These are phyloP conservation scores for Catunica adiposa DNA, from an alignment of 2,329 filamentous ascomycete genomes.

Conservation along the genomic window DNA sequence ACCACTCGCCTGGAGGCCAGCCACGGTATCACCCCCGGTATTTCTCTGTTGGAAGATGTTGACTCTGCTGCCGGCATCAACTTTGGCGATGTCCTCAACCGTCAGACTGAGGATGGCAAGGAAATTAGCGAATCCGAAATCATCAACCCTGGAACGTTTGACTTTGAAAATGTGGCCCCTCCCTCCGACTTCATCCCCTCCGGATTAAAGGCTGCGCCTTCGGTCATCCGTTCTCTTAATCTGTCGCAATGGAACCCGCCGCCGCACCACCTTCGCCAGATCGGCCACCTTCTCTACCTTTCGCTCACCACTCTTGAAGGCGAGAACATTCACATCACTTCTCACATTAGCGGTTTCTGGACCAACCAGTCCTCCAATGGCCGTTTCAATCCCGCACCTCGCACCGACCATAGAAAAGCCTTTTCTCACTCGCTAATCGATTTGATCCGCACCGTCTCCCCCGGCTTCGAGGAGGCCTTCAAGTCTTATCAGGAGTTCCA, in stretches of 20 bases:
- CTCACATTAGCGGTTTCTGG: constrained; percentile 87
- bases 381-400: constrained; percentile 85
- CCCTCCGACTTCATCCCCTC: constrained; percentile 57
- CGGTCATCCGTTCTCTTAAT: constrained; percentile 77
- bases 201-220: constrained; percentile 52
- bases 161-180: constrained; percentile 53
- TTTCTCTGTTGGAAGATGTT: constrained; percentile 75
- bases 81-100: constrained; percentile 14
- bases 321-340: constrained; percentile 85
- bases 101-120: neutral
- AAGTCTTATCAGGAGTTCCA: constrained; percentile 68
- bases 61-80: constrained; percentile 25
- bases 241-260: constrained; percentile 94
- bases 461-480: constrained; percentile 66
- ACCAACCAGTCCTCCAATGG: constrained; percentile 91
- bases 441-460: constrained; percentile 62
- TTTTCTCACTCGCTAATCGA: constrained; percentile 74
- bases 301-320: constrained; percentile 81
- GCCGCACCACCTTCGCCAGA: constrained; percentile 76
- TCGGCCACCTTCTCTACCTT: constrained; percentile 84
- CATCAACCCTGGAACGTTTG: constrained; percentile 32
- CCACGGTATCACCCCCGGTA: constrained; percentile 69
- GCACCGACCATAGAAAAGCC: constrained; percentile 58
- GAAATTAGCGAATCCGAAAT: neutral
- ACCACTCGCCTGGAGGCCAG: constrained; percentile 76